Base-by-base conservation (phyloP, 2,329 filamentous ascomycete species). In the Colletotrichum orchidophilum region DNA sequence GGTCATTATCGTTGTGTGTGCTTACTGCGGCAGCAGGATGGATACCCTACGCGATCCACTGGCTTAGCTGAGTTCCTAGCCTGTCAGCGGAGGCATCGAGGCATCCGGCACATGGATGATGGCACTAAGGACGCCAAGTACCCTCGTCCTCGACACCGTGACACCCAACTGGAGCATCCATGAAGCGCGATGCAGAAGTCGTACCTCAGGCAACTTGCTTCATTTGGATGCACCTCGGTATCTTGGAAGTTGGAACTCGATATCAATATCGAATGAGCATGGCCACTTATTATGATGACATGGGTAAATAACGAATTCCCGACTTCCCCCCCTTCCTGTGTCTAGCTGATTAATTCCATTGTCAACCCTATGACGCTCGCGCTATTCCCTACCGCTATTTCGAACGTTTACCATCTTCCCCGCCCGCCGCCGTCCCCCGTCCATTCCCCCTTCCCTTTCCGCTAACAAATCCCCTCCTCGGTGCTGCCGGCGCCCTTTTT, bases 211-310 rank as follows among this genome's bases (percentile, higher is more conserved):
- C 54, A 66, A 60, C 62, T 60, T 66, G 62, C 62, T 62, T 27
- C 50, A 54, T 60, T 55, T 60, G 49, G 66, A 15, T 35, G 21
- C 49, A 27, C 53, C 61, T 62, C 39, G 57, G 63, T 58, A 49
- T 29, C 26, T 64, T 57, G 52, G 24, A 31, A 46, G 57, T 53
- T 62, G 57, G 65, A 46, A 57, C 27, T 68, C 46, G 68, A 71
- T 63, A 68, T 68, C 68, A 53, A 63, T 63, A 54, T 71, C 58
- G 42, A 59, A 53, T 52, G 42, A 49, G 68, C 53, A 68, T 62
- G 64, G 31, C 64, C 64, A 63, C 57, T 62, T 67, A 55, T 61
- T 61, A 55, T 60, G 35, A 70, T 67, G 63, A 62, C 63, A 61
- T 57, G 50, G 57, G 67, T 35, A 39, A 57, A 27, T 39, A 26